Percentiles rank a stretch among this genome's conserved stretches.
Evolutionary conservation across 352 stramenopile genomes (phyloP).

Genomic region (Peronospora tabacina): DNA sequence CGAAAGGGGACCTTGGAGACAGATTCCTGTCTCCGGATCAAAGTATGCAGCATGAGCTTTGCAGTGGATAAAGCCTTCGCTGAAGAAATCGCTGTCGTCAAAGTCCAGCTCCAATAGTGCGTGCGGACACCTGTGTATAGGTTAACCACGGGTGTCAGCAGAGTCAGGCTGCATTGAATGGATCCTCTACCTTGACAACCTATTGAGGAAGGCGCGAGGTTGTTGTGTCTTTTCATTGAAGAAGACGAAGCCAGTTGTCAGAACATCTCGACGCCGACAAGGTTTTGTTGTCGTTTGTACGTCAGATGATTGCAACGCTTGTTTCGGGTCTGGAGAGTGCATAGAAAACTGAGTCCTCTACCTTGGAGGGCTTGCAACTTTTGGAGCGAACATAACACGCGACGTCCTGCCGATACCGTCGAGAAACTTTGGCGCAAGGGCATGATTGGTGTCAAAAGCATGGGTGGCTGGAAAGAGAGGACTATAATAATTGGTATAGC

Average conservation of each 20-base stretch:
- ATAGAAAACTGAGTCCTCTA: slow-evolving; percentile 53
- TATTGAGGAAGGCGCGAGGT: slow-evolving; percentile 55
- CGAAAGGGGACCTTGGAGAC: slow-evolving; percentile 44
- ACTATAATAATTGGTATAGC: slow-evolving; percentile 11
- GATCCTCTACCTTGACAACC: slow-evolving; percentile 8
- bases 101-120: slow-evolving; percentile 67
- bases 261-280: slow-evolving; percentile 22
- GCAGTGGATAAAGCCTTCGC: slow-evolving; percentile 70
- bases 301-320: slow-evolving; percentile 2
- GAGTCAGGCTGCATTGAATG: too few relatives aligned
- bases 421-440: slow-evolving; percentile 19
- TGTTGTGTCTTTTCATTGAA: slow-evolving; percentile 34
- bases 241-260: slow-evolving; percentile 61
- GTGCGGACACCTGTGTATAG: slow-evolving; percentile 44
- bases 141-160: too few relatives aligned
- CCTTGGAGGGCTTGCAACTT: slow-evolving; percentile 36
- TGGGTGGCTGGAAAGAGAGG: slow-evolving; percentile 5
- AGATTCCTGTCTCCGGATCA: slow-evolving; percentile 66
- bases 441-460: slow-evolving; percentile 8
- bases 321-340: slow-evolving; percentile 7
- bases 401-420: slow-evolving; percentile 4
- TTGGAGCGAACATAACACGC: slow-evolving; percentile 52
- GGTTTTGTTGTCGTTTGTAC: slow-evolving; percentile 3
- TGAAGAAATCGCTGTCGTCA: slow-evolving; percentile 78
- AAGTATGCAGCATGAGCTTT: slow-evolving; percentile 79